phyloP scores from a whole-genome alignment of 2,329 filamentous ascomycete species.

The Seiridium unicorne region DNA sequence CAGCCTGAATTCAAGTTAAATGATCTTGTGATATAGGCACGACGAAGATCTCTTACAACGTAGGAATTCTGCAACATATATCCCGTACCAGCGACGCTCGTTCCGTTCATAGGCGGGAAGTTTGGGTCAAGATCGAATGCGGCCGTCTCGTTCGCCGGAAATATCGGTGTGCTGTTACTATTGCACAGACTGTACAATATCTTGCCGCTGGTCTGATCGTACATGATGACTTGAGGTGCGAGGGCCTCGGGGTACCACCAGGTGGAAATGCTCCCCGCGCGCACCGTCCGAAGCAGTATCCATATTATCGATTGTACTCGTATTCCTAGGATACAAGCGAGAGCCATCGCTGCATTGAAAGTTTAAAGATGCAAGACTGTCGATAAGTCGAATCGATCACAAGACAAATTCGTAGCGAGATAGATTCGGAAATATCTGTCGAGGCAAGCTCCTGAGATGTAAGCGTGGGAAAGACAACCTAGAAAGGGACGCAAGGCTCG shows the following conservation, averaged over 20 bases:
- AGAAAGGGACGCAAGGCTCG: not conserved
- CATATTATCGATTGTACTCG: not conserved
- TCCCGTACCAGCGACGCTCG: slow-evolving; percentile 5
- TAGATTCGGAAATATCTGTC: no score
- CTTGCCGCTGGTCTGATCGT: slow-evolving; percentile 8
- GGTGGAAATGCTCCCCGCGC: not conserved
- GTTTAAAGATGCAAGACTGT: not conserved
- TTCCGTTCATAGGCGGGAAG: slow-evolving; percentile 2
- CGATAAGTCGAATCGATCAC: no score
- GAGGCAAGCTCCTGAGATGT: no score
- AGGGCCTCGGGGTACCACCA: not conserved
- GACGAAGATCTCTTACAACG: not conserved
- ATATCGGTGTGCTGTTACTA: slow-evolving; percentile 10
- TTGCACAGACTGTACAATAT: slow-evolving; percentile 13
- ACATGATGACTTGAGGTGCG: slow-evolving; percentile 10
- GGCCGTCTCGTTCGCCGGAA: slow-evolving; percentile 6
- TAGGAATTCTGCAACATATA: not conserved
- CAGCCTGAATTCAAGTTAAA: not conserved
- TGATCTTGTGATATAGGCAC: not conserved
- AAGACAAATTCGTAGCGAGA: no score
- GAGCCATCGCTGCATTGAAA: not conserved
- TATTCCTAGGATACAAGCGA: not conserved
- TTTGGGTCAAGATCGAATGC: slow-evolving; percentile 3
- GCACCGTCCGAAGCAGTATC: not conserved
- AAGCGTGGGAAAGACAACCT: no score